Base-by-base conservation (phyloP, 1,139 yeast species). In the Lodderomyces pseudojiufengensis region DNA sequence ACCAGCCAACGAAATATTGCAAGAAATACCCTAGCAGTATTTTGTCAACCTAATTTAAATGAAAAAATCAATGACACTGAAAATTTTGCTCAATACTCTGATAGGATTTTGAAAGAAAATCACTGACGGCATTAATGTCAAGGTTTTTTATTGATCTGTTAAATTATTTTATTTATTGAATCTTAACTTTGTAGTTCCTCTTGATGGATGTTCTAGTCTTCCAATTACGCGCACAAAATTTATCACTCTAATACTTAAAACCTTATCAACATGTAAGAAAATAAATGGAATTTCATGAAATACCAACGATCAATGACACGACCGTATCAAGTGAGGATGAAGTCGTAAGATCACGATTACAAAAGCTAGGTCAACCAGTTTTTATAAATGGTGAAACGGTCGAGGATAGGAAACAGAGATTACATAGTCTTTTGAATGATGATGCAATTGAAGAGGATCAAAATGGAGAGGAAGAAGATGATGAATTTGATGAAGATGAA, bases 281-380 rank as follows among this genome's bases (percentile, higher is more conserved):
- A 14, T 8, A 25, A 27, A 12, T 55, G 63, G 49, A 55, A 11
- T 29, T 46, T 9, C 44, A 46, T 24, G 51, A 48, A 3, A 36
- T 59, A 18, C 65, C 66, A 4, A 46, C 56, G 24, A 38, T 50
- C 22, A 60, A 62, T 40, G 58, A 57, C 27, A 41, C 34, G 47
- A 56, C 38, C 31, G 71, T 79, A 0, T 92, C 94, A 2, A 78
- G 87, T 0, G 61, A 69, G 32, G 94, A 85, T 49, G 74, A 59
- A 2, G 80, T 76, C 10, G 88, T 85, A 4, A 65, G 74, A 38
- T 45, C 46, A 12, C 57, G 61, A 32, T 63, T 85, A 33, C 57
- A 76, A 27, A 55, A 55, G 23, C 49, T 80, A 9, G 76, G 74
- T 6, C 80, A 82, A 48, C 88, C 90, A 1, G 65, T 72, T n/a